Conservation (phyloP, 768 basidiomycete species). For the Thelephora ganbajun region DNA sequence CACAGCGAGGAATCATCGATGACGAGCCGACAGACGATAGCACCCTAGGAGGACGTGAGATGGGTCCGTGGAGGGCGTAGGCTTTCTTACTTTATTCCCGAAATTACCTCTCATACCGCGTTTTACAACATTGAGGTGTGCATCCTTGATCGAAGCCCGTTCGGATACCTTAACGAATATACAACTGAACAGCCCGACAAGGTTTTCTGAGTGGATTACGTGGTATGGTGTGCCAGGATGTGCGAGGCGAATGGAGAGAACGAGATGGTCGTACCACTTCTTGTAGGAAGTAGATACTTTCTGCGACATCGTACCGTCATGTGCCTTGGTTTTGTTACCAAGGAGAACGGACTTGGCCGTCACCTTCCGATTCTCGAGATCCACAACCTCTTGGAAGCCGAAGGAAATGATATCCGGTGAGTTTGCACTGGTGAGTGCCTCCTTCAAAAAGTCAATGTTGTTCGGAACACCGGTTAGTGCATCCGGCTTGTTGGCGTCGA, state of each 20-base stretch:
- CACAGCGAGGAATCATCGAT: slow-evolving; percentile 89
- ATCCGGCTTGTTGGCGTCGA: slow-evolving; percentile 78
- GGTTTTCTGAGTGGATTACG: slow-evolving; percentile 71
- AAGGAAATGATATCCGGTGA: slow-evolving; percentile 83
- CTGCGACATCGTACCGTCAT: slow-evolving; percentile 50
- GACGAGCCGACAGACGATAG: slow-evolving; percentile 78
- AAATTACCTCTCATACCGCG: slow-evolving; percentile 87
- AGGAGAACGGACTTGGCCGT: slow-evolving; percentile 85
- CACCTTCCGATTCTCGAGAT: slow-evolving; percentile 86
- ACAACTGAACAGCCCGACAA: slow-evolving; percentile 80
- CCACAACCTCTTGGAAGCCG: slow-evolving; percentile 93
- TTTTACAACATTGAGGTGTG: slow-evolving; percentile 73
- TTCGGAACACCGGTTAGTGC: slow-evolving; percentile 46
- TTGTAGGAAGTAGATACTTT: slow-evolving; percentile 81
- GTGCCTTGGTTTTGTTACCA: slow-evolving; percentile 55
- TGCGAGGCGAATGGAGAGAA: slow-evolving; percentile 53
- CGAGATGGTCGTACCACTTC: slow-evolving; percentile 75
- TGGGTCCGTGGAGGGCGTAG: not conserved
- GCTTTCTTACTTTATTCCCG: slow-evolving; percentile 77
- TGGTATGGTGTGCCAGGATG: slow-evolving; percentile 64
- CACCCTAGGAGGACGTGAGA: slow-evolving; percentile 33
- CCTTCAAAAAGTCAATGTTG: slow-evolving; percentile 74
- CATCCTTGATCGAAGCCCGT: slow-evolving; percentile 44
- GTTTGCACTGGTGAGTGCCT: slow-evolving; percentile 58
- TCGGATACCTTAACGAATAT: slow-evolving; percentile 62